Conservation (phyloP, 2,329 filamentous ascomycete species). For the Penicillium sp. region DNA sequence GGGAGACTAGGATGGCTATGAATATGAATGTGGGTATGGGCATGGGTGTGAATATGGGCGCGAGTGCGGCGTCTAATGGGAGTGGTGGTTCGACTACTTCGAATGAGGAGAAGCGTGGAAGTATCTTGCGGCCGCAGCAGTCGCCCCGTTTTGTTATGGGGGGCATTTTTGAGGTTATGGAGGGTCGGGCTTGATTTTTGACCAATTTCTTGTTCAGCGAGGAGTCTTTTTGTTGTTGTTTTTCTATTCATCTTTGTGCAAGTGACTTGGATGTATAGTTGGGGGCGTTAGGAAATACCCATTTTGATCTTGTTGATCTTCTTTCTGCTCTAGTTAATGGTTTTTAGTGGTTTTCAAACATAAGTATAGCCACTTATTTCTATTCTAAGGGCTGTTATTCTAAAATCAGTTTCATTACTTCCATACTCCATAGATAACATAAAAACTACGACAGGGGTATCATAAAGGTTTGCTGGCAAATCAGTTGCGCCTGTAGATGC, state of each 20-base stretch:
- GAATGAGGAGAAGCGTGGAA: not conserved
- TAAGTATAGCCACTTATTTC: no score
- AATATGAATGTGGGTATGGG: slow-evolving; percentile 2
- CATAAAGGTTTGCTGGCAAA: not conserved
- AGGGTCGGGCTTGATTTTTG: slow-evolving; percentile 34
- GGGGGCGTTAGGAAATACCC: not conserved
- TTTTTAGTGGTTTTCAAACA: no score
- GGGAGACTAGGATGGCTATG: slow-evolving; percentile 6
- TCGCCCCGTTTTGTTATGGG: slow-evolving; percentile 46
- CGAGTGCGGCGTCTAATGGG: no score
- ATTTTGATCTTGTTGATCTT: no score
- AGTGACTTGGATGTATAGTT: not conserved
- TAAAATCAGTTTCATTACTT: not conserved
- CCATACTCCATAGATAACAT: no score
- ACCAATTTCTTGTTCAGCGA: not conserved
- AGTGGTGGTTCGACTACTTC: slow-evolving; percentile 6
- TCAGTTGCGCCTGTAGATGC: not conserved
- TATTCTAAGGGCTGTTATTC: no score
- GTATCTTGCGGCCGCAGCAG: slow-evolving; percentile 8
- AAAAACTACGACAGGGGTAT: not conserved
- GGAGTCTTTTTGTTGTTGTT: not conserved
- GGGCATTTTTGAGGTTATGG: slow-evolving; percentile 51
- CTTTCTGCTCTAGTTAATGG: no score
- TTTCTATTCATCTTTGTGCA: not conserved
- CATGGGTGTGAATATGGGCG: not conserved